Evolutionary conservation across 2,329 filamentous ascomycete genomes (phyloP).

Genomic region (Alternaria atra): DNA sequence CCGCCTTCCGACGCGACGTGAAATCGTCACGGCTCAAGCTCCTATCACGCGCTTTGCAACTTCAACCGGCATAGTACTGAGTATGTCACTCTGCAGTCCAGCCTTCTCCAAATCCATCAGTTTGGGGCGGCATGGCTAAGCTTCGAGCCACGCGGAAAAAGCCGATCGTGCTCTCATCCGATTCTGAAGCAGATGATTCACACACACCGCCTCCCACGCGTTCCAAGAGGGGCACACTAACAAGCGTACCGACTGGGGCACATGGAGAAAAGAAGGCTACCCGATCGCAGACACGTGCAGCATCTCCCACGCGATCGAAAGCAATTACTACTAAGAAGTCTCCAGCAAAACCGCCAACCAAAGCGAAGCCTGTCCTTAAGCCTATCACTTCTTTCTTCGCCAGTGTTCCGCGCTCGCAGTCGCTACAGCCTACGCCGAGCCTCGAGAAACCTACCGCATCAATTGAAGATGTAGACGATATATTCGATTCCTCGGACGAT

Average conservation of each 20-base stretch:
- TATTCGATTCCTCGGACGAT: constrained; percentile 50
- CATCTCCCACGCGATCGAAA: constrained; percentile 32
- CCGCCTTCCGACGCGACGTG: constrained; percentile 7
- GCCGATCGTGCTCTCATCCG: constrained; percentile 49
- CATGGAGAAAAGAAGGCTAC: constrained; percentile 28
- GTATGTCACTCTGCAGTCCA: constrained; percentile 41
- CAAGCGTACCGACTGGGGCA: constrained; percentile 27
- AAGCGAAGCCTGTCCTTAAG: constrained; percentile 51
- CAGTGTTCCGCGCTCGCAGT: constrained; percentile 53
- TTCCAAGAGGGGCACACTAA: constrained; percentile 41
- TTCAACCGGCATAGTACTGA: constrained; percentile 30
- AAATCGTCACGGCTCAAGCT: constrained; percentile 1
- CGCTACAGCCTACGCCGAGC: constrained; percentile 51
- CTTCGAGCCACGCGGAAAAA: constrained; percentile 49
- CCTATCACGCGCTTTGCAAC: constrained; percentile 16
- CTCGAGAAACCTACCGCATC: constrained; percentile 48
- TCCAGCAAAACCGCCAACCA: constrained; percentile 44
- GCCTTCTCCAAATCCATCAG: constrained; percentile 24
- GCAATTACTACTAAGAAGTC: constrained; percentile 34
- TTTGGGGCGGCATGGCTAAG: constrained; percentile 50
- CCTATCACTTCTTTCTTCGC: constrained; percentile 62
- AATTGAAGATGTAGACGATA: constrained; percentile 47
- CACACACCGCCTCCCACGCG: constrained; percentile 44
- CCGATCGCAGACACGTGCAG: constrained; percentile 31
- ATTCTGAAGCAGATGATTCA: constrained; percentile 40